Percentiles rank a stretch among this genome's conserved stretches.
These are phyloP conservation scores for Venturia aucupariae DNA, from an alignment of 2,329 filamentous ascomycete genomes.

Conservation along the genomic window DNA sequence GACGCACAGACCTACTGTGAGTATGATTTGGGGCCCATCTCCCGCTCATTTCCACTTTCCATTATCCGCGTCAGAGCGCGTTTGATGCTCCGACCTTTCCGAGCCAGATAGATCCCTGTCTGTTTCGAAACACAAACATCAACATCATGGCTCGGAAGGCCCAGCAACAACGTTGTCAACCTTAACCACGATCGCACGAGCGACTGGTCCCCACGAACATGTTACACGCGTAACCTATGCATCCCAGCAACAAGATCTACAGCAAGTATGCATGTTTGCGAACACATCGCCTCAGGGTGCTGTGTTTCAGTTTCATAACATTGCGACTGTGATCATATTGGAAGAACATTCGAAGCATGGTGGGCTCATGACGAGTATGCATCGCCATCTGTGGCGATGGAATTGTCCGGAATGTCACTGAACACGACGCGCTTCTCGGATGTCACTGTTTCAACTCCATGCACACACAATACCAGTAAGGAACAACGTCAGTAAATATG, in stretches of 20 bases:
- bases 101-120: neutral
- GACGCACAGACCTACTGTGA: no score
- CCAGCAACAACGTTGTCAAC: neutral
- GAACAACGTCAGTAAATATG: neutral
- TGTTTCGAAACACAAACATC: constrained; percentile 5
- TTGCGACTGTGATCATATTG: neutral
- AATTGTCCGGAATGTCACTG: no score
- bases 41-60: neutral
- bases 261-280: neutral
- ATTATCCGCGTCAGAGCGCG: neutral
- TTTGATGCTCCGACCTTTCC: neutral
- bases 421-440: neutral
- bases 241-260: neutral
- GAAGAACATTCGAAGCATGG: neutral
- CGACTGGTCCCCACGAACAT: neutral
- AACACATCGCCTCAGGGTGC: neutral
- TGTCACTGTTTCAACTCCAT: neutral
- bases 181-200: neutral
- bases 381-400: neutral
- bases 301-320: neutral
- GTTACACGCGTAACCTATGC: neutral
- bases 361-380: neutral
- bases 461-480: neutral
- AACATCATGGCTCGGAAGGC: neutral
- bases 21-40: no score